These are phyloP conservation scores for Pythium guiyangense DNA, from an alignment of 352 stramenopile species.

Conservation along the genomic window DNA sequence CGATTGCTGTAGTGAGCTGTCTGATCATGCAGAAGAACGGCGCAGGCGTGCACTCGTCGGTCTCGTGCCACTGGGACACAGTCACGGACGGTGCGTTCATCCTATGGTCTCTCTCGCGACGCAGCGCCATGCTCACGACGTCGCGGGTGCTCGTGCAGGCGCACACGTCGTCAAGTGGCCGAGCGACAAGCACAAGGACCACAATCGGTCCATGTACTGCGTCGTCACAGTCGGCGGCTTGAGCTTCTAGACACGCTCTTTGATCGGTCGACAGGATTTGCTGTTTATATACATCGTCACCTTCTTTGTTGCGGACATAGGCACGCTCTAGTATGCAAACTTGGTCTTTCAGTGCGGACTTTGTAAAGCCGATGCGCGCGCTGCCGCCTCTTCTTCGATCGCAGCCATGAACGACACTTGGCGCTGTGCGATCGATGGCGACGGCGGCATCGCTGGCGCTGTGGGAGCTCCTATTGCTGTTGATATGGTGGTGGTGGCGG, in stretches of 20 bases:
- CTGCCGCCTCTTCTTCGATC: constrained; percentile 39
- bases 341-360: neutral
- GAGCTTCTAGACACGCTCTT: constrained; percentile 57
- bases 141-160: constrained; percentile 28
- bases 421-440: constrained; percentile 24
- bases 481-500: no score
- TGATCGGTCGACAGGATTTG: no score
- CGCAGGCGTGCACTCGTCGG: constrained; percentile 82
- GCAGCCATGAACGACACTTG: constrained; percentile 50
- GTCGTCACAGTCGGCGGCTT: constrained; percentile 84
- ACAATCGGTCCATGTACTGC: constrained; percentile 88
- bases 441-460: neutral
- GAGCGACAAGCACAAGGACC: constrained; percentile 87
- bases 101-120: no score
- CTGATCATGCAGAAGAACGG: constrained; percentile 94
- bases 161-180: constrained; percentile 86
- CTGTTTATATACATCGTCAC: no score
- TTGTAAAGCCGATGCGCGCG: neutral
- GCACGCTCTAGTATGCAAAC: no score
- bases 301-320: no score
- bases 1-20: constrained; percentile 60
- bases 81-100: constrained; percentile 85
- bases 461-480: neutral
- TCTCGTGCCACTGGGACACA: constrained; percentile 91
- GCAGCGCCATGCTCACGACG: no score